Conservation (phyloP, 495 filamentous ascomycete genomes). For the Penicillium roqueforti region DNA sequence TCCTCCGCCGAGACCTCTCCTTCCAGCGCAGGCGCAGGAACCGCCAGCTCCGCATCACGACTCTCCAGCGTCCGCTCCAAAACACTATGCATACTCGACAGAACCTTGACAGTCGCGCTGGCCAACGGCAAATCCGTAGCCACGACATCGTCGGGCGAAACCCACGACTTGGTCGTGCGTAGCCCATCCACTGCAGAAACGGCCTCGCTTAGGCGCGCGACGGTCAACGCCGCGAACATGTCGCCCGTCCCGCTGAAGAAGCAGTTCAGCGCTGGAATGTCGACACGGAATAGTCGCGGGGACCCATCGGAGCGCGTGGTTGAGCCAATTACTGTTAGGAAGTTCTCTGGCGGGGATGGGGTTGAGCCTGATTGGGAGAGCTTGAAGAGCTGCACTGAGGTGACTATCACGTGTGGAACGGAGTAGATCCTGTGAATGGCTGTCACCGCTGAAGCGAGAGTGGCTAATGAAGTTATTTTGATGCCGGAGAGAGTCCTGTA, state of each 20-base stretch:
- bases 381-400: conserved; percentile 62
- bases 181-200: conserved; percentile 44
- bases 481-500: conserved; percentile 72
- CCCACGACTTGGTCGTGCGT: conserved; percentile 55
- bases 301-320: conserved; percentile 56
- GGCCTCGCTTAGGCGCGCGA: conserved; percentile 86
- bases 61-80: conserved; percentile 69
- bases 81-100: conserved; percentile 90
- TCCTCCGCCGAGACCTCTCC: conserved; percentile 38
- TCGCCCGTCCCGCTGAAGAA: conserved; percentile 96
- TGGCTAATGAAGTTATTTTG: conserved; percentile 71
- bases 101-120: conserved; percentile 74
- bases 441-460: conserved; percentile 67
- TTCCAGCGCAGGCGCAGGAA: conserved; percentile 14
- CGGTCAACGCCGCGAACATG: conserved; percentile 92
- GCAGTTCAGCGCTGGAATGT: conserved; percentile 80
- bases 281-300: conserved; percentile 76
- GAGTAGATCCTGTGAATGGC: conserved; percentile 70
- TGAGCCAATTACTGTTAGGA: conserved; percentile 74
- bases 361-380: conserved; percentile 34
- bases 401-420: conserved; percentile 89
- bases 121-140: conserved; percentile 75
- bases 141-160: conserved; percentile 61
- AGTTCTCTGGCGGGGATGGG: conserved; percentile 39
- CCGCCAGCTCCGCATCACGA: conserved; percentile 53